A percentile compares a stretch with the other conserved stretches of the same genome.
These are phyloP conservation scores for Cystoisospora suis DNA, from an alignment of 169 alveolate genomes.

Conservation along the genomic window DNA sequence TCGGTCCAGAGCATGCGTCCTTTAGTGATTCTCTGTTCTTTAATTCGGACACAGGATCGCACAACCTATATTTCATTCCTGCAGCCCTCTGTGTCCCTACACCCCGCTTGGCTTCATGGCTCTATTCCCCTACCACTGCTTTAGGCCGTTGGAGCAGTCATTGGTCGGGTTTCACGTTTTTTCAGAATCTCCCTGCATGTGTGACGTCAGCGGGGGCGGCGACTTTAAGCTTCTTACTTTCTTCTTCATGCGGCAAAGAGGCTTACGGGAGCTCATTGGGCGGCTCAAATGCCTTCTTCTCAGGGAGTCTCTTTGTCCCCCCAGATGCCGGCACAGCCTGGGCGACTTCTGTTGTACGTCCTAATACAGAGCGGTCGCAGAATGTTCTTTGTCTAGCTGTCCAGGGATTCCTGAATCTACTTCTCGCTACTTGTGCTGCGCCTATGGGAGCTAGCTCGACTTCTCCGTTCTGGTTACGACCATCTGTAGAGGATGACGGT, in stretches of 20 bases:
- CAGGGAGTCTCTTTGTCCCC: neutral
- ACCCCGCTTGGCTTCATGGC: conserved; percentile 7
- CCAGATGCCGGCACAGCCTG: neutral
- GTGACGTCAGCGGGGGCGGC: neutral
- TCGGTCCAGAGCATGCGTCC: neutral
- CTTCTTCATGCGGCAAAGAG: neutral
- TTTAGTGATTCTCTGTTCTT: neutral
- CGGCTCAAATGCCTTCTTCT: neutral
- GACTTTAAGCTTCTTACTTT: neutral
- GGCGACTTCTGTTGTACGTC: neutral
- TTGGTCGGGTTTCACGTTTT: neutral
- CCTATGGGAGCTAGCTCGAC: neutral
- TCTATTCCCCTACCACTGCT: neutral
- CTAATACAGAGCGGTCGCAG: conserved; percentile 10
- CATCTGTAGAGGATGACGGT: neutral
- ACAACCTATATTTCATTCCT: too few relatives aligned
- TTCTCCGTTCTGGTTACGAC: neutral
- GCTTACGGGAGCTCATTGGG: too few relatives aligned
- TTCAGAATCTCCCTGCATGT: neutral
- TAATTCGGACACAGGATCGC: too few relatives aligned
- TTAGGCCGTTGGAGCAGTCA: conserved; percentile 30
- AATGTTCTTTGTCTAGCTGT: neutral
- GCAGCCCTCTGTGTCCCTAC: too few relatives aligned
- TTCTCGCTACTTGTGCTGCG: neutral
- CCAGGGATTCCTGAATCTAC: neutral